phyloP scores from a whole-genome alignment of 805 yeast genomes.

The Candida insectalens region DNA sequence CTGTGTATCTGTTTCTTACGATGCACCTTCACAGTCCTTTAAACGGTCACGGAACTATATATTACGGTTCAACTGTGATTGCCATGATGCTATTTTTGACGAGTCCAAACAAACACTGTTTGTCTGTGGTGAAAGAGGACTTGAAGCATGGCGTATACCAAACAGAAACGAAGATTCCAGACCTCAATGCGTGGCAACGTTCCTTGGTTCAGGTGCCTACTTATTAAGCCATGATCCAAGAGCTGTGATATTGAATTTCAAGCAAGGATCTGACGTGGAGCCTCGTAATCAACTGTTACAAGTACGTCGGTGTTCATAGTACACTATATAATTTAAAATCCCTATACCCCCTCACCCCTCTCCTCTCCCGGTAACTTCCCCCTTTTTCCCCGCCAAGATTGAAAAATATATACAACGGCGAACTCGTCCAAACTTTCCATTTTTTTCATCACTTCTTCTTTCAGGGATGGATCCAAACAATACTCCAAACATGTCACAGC shows the following conservation, averaged over 20 bases:
- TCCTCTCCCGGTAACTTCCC: no score
- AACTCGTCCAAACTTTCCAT: no score
- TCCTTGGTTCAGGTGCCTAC: slow-evolving; percentile 15
- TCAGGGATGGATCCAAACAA: slow-evolving; percentile 1
- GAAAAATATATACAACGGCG: no score
- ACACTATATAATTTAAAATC: no score
- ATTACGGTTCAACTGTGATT: slow-evolving; percentile 16
- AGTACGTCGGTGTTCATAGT: no score
- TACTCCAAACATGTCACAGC: slow-evolving; percentile 4
- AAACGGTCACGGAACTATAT: slow-evolving; percentile 18
- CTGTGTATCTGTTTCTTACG: slow-evolving; percentile 18
- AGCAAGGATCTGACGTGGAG: not conserved
- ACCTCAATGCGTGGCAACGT: slow-evolving; percentile 15
- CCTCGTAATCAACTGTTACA: not conserved
- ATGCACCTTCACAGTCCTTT: slow-evolving; percentile 11
- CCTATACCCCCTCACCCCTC: no score
- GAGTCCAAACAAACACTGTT: slow-evolving; percentile 16
- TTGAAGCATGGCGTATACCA: slow-evolving; percentile 20
- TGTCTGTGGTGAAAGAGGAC: slow-evolving; percentile 13
- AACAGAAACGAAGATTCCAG: slow-evolving; percentile 9
- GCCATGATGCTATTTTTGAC: slow-evolving; percentile 20
- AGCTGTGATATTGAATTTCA: slow-evolving; percentile 15
- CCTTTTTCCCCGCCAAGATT: no score
- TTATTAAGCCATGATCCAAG: slow-evolving; percentile 20
- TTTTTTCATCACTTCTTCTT: not conserved